phyloP scores from a whole-genome alignment of 2,329 filamentous ascomycete species.

The Fusarium heterosporum region DNA sequence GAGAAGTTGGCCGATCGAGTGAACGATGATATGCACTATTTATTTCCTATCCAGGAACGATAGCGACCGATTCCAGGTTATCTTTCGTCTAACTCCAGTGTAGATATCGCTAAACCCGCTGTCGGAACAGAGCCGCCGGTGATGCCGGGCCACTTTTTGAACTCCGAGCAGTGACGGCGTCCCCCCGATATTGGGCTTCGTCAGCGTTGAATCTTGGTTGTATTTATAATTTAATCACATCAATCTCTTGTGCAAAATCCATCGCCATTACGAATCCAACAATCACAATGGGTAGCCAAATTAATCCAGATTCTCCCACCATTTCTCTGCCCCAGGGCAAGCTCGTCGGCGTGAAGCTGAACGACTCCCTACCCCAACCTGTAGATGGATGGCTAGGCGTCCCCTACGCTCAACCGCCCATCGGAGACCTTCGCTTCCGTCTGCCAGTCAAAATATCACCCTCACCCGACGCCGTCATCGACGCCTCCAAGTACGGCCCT shows the following conservation, averaged over 20 bases:
- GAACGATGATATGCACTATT: neutral
- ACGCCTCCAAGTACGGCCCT: constrained; percentile 55
- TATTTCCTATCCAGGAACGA: constrained; percentile 3
- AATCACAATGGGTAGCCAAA: constrained; percentile 32
- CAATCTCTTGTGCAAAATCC: neutral
- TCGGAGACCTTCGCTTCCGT: constrained; percentile 59
- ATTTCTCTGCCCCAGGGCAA: constrained; percentile 40
- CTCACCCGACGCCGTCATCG: constrained; percentile 46
- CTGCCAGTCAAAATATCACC: constrained; percentile 48
- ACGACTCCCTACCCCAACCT: constrained; percentile 38
- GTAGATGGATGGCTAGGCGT: constrained; percentile 61
- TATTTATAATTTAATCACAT: constrained; percentile 15
- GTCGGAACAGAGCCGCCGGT: constrained; percentile 12
- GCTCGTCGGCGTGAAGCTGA: constrained; percentile 35
- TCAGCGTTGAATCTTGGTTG: neutral
- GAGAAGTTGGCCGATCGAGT: constrained; percentile 9
- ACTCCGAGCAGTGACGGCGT: constrained; percentile 12
- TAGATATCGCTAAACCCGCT: neutral
- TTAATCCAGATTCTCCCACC: constrained; percentile 15
- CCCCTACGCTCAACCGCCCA: constrained; percentile 61
- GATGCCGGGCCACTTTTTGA: constrained; percentile 22
- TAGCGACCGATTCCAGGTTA: neutral
- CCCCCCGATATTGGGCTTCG: neutral
- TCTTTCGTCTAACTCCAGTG: neutral
- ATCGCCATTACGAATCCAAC: neutral